Percentiles rank a stretch among this genome's conserved stretches.
phyloP scores from a whole-genome alignment of 1,139 yeast species.

The Nadsonia commutata region DNA sequence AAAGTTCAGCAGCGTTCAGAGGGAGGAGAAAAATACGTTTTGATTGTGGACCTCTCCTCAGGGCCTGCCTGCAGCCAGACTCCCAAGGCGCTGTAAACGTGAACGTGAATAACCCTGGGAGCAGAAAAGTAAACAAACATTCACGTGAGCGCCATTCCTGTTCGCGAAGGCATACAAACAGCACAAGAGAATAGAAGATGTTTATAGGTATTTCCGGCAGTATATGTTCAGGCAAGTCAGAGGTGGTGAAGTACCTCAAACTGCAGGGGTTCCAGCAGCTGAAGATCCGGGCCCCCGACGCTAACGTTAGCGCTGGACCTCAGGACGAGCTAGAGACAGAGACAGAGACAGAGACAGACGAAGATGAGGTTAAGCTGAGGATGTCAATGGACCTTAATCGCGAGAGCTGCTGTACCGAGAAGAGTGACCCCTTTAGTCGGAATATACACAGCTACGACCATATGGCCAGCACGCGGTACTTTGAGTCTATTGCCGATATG shows the following conservation, averaged over 20 bases:
- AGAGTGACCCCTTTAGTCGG: no score
- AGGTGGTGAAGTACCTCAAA: constrained; percentile 43
- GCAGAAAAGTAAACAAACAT: constrained; percentile 2
- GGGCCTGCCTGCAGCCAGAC: constrained; percentile 1
- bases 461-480: constrained; percentile 12
- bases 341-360: no score
- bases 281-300: constrained; percentile 8
- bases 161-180: no score
- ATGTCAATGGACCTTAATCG: no score
- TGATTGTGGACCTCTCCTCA: no score
- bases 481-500: constrained; percentile 30
- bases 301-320: background rate
- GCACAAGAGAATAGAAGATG: no score
- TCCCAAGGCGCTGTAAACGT: background rate
- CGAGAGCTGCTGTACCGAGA: no score
- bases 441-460: constrained; percentile 3
- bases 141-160: constrained; percentile 13
- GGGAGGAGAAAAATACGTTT: no score
- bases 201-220: constrained; percentile 68
- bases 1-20: no score
- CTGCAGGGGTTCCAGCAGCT: constrained; percentile 39
- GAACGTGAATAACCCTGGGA: background rate
- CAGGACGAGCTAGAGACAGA: no score
- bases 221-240: constrained; percentile 52
- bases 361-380: no score